These are phyloP conservation scores for Macrophomina pseudophaseolina DNA, from an alignment of 2,329 filamentous ascomycete species.

Conservation along the genomic window DNA sequence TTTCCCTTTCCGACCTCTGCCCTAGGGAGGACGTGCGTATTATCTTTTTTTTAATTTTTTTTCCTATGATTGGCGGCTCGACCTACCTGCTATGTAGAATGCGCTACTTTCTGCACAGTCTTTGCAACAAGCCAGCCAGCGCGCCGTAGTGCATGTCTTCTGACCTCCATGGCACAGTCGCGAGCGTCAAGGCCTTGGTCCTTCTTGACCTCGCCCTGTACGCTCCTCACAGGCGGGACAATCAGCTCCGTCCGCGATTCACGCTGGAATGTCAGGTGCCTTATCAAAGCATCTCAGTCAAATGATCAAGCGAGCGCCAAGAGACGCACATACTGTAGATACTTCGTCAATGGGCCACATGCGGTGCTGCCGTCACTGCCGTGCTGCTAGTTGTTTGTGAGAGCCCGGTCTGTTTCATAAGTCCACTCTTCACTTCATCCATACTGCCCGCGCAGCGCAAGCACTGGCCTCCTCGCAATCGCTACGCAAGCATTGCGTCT, in stretches of 20 bases:
- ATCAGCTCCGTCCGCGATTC: neutral
- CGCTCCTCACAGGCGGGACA: no score
- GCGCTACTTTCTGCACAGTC: no score
- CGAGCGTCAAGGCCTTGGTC: neutral
- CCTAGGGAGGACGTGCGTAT: slow-evolving; percentile 20
- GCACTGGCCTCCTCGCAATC: neutral
- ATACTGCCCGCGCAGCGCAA: neutral
- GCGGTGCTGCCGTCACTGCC: no score
- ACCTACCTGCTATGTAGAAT: neutral
- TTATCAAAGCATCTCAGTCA: neutral
- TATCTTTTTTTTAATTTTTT: neutral
- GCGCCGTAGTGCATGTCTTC: no score
- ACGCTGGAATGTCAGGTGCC: neutral
- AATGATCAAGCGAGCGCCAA: neutral
- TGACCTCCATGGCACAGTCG: neutral
- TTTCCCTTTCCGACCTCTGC: slow-evolving; percentile 19
- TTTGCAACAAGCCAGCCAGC: no score
- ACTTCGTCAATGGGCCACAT: no score
- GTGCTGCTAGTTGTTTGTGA: no score
- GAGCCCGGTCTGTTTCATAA: neutral
- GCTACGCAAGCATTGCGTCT: neutral
- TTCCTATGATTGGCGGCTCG: neutral
- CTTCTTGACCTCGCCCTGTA: no score
- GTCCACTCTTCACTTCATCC: neutral
- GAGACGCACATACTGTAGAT: neutral